phyloP scores from a whole-genome alignment of 768 basidiomycete species.

The Naematelia encephala region DNA sequence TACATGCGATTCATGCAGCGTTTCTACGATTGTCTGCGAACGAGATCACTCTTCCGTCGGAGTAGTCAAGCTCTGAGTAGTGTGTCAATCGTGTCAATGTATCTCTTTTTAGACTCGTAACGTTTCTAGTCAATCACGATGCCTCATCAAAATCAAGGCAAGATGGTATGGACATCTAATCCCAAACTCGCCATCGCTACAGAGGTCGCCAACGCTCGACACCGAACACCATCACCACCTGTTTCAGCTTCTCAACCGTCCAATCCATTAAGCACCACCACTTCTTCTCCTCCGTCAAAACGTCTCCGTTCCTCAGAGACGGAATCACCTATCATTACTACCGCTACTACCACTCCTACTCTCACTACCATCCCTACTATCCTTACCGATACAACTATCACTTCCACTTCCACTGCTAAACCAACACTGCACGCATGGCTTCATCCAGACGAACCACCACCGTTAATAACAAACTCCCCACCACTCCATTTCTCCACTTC shows the following conservation, averaged over 20 bases:
- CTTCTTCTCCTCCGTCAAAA: neutral
- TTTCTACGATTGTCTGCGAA: too few species aligned
- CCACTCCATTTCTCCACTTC: conserved; percentile 34
- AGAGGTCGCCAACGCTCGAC: neutral
- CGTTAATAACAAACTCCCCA: conserved; percentile 32
- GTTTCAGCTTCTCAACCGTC: neutral
- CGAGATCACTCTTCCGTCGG: too few species aligned
- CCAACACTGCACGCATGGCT: conserved; percentile 39
- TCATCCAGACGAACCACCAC: conserved; percentile 27
- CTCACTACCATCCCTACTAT: neutral
- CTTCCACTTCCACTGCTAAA: conserved; percentile 1
- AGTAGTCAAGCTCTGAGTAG: too few species aligned
- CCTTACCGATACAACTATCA: neutral
- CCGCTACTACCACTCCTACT: neutral
- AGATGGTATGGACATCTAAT: neutral
- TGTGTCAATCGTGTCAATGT: neutral
- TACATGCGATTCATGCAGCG: neutral
- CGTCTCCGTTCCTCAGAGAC: too few species aligned
- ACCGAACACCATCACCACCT: neutral
- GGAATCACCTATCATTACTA: neutral
- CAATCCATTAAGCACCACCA: too few species aligned
- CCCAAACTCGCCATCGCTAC: neutral
- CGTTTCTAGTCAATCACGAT: neutral
- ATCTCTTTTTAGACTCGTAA: neutral
- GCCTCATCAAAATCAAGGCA: neutral